Base-by-base conservation (phyloP, 192 early-diverging fungal genomes). In the Gigaspora rosea region DNA sequence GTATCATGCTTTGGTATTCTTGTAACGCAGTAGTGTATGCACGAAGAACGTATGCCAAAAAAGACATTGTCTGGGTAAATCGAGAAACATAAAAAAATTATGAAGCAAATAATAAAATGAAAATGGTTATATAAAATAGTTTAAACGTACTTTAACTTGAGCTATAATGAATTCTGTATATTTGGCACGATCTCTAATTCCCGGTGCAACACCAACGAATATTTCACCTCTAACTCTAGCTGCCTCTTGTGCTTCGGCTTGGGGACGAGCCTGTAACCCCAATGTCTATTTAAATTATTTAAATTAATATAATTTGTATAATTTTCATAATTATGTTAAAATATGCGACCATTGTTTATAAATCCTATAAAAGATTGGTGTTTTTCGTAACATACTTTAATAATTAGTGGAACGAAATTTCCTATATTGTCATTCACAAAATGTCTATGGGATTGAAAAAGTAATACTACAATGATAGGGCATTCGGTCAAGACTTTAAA, bases 401-500 rank as follows among this genome's bases (percentile, higher is more conserved):
- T 89, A 47, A 97, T 95, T 33, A 95, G 85, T 4, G 95, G 95
- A 10, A 99, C 89, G 80, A 99, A 96, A 65, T 86, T 86, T 49
- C 88, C 87, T 50, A 98, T 92, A 76, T 96, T 94, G 32, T 85
- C 86, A 47, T 87, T 89, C 33, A 94, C 94, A 73, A 92, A 92
- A 49, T 90, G 88, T 16, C 93, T 89, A 85, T 96, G 92, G 1
- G 97, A 88, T 84, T 97, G 95, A 76, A 98, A 96, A 27, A 98
- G 83, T 22, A 97, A 84, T 1, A 97, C 98, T 32, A 99, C 94
- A 65, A 98, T 98, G 32, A 99, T 97, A 6, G 98, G 98, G 76
- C 97, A 97, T 78, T 99, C 98, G 5, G 95, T 97, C 77, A 99
- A 80, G 20, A 99, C 97, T 82, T 99, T 99, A 89, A 99, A 98